Evolutionary conservation across 2,329 filamentous ascomycete genomes (phyloP).

Genomic region (Penicillium polonicum): DNA sequence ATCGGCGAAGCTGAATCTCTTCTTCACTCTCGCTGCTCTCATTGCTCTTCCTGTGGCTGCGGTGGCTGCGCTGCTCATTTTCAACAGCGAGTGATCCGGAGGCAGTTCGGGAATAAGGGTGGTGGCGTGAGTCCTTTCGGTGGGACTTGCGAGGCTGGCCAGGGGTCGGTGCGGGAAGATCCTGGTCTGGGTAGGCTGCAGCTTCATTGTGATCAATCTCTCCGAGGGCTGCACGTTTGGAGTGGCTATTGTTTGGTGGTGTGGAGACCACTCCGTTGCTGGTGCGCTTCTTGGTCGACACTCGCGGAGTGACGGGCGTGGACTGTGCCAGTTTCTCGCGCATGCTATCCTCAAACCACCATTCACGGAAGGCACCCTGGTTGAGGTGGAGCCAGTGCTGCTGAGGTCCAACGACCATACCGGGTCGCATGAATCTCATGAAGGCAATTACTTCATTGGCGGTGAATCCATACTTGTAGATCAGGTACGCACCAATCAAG

Average conservation of each 20-base stretch:
- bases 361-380: slow-evolving; percentile 95
- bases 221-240: slow-evolving; percentile 80
- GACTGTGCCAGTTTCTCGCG: slow-evolving; percentile 77
- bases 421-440: slow-evolving; percentile 98
- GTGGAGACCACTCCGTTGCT: slow-evolving; percentile 74
- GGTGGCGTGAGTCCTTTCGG: slow-evolving; percentile 70
- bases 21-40: slow-evolving; percentile 71
- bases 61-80: slow-evolving; percentile 48
- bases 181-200: slow-evolving; percentile 64
- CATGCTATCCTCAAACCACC: slow-evolving; percentile 80
- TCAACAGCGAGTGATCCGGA: slow-evolving; percentile 45
- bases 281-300: slow-evolving; percentile 61
- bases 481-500: slow-evolving; percentile 93
- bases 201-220: slow-evolving; percentile 83
- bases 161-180: slow-evolving; percentile 89
- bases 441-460: slow-evolving; percentile 96
- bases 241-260: slow-evolving; percentile 74
- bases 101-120: slow-evolving; percentile 65
- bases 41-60: slow-evolving; percentile 57
- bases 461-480: slow-evolving; percentile 95
- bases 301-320: slow-evolving; percentile 54
- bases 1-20: slow-evolving; percentile 75
- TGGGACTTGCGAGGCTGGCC: slow-evolving; percentile 91
- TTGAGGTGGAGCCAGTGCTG: slow-evolving; percentile 99
- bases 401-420: slow-evolving; percentile 98